Percentiles rank a stretch among this genome's conserved stretches.
These are phyloP conservation scores for Macrophomina tecta DNA, from an alignment of 2,329 filamentous ascomycete species.

Conservation along the genomic window DNA sequence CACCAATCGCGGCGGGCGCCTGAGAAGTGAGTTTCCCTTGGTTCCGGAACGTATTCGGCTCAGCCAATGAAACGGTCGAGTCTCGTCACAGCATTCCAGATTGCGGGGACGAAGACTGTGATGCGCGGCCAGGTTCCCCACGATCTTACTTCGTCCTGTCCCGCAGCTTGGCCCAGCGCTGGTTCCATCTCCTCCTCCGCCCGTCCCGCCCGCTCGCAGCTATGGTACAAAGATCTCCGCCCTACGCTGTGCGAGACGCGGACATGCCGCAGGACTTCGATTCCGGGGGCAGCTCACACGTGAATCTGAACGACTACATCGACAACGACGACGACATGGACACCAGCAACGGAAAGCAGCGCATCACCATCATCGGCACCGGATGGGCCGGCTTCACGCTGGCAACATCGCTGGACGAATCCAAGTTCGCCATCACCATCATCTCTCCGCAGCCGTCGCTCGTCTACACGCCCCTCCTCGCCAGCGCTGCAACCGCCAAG, in stretches of 20 bases:
- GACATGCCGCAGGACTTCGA: conserved; percentile 5
- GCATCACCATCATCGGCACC: conserved; percentile 45
- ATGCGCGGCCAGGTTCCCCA: conserved; percentile 22
- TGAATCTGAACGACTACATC: conserved; percentile 13
- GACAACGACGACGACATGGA: background rate
- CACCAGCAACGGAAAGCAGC: background rate
- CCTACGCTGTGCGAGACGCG: background rate
- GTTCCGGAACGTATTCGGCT: background rate
- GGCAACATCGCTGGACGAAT: conserved; percentile 43
- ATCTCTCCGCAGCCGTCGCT: conserved; percentile 52
- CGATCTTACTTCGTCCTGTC: conserved; percentile 5
- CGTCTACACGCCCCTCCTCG: conserved; percentile 53
- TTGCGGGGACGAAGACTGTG: conserved; percentile 4
- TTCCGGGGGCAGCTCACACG: background rate
- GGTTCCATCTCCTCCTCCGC: background rate
- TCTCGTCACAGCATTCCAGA: conserved; percentile 4
- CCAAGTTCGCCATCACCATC: conserved; percentile 48
- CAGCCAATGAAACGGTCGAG: background rate
- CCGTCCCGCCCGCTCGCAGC: background rate
- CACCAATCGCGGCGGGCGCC: background rate
- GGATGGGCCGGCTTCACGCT: conserved; percentile 51
- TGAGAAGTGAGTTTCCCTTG: conserved; percentile 4
- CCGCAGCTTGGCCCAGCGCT: background rate
- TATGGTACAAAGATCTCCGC: background rate
- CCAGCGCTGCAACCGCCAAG: conserved; percentile 49